A percentile compares a stretch with the other conserved stretches of the same genome.
These are phyloP conservation scores for Neodidymelliopsis sp. DNA, from an alignment of 2,329 filamentous ascomycete genomes.

Conservation along the genomic window DNA sequence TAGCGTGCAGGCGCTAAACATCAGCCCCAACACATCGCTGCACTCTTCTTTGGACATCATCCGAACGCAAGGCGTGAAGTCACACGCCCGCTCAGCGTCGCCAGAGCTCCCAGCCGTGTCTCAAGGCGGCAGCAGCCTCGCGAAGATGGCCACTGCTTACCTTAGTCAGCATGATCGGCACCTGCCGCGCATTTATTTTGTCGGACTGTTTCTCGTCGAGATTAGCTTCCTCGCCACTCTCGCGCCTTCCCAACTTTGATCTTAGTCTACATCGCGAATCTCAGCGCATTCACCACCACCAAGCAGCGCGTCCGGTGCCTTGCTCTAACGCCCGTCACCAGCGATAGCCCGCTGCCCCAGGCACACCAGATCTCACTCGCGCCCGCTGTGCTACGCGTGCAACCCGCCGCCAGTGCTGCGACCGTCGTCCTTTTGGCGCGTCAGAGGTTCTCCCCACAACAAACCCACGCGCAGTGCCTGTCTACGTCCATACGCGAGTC, in stretches of 20 bases:
- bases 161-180: slow-evolving; percentile 36
- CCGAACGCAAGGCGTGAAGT: slow-evolving; percentile 22
- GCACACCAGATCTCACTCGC: slow-evolving; percentile 32
- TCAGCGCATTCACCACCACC: slow-evolving; percentile 37
- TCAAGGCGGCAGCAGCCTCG: slow-evolving; percentile 3
- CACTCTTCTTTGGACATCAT: slow-evolving; percentile 35
- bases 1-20: slow-evolving; percentile 24
- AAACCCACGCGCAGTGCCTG: slow-evolving; percentile 12
- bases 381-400: slow-evolving; percentile 37
- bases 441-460: slow-evolving; percentile 26
- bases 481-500: slow-evolving; percentile 23
- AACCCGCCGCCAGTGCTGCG: slow-evolving; percentile 37
- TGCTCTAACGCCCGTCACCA: slow-evolving; percentile 38
- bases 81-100: slow-evolving; percentile 17
- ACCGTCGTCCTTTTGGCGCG: slow-evolving; percentile 28
- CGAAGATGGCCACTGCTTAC: slow-evolving; percentile 8
- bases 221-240: slow-evolving; percentile 36
- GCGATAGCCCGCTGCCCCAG: slow-evolving; percentile 30
- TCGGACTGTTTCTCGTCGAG: slow-evolving; percentile 22
- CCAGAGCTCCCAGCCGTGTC: slow-evolving; percentile 15
- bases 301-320: slow-evolving; percentile 31
- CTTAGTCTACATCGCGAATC: slow-evolving; percentile 50
- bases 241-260: slow-evolving; percentile 48
- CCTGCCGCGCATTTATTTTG: slow-evolving; percentile 21
- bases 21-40: slow-evolving; percentile 42